Percentiles rank a stretch among this genome's conserved stretches.
Evolutionary conservation across 148 eudicot species (phyloP).

Genomic region (Arbutus unedo): DNA sequence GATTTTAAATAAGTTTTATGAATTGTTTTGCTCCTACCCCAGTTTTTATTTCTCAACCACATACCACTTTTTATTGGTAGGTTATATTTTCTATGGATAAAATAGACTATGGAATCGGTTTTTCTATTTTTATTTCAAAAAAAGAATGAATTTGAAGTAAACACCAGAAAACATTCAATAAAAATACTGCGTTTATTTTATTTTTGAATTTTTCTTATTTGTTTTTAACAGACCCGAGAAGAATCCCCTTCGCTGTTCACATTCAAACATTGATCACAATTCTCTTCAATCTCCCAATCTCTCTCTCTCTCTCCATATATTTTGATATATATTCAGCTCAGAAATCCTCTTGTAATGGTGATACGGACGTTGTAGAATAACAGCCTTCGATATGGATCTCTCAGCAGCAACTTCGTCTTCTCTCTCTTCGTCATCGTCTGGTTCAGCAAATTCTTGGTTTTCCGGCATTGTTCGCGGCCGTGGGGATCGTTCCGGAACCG

Average conservation of each 20-base stretch:
- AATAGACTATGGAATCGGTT: no score
- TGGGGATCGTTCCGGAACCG: slow-evolving; percentile 30
- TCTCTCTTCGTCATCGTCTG: slow-evolving; percentile 14
- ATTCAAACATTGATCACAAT: background rate
- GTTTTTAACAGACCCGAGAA: background rate
- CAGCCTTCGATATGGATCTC: slow-evolving; percentile 23
- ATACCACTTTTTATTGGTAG: no score
- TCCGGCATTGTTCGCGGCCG: slow-evolving; percentile 65
- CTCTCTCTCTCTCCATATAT: background rate
- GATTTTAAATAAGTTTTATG: no score
- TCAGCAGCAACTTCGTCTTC: slow-evolving; percentile 23
- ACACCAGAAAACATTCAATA: no score
- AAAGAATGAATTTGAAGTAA: no score
- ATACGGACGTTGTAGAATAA: slow-evolving; percentile 14
- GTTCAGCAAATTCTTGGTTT: slow-evolving; percentile 49
- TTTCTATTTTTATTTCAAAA: no score
- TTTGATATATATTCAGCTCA: no score
- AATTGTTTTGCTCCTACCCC: no score
- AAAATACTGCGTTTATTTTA: no score
- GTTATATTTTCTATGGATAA: no score
- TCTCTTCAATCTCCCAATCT: background rate
- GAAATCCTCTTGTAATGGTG: background rate
- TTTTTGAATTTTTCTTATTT: background rate
- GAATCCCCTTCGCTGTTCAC: background rate
- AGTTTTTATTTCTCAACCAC: no score